phyloP scores from a whole-genome alignment of 148 eudicot genomes.

The Rhododendron simsii region DNA sequence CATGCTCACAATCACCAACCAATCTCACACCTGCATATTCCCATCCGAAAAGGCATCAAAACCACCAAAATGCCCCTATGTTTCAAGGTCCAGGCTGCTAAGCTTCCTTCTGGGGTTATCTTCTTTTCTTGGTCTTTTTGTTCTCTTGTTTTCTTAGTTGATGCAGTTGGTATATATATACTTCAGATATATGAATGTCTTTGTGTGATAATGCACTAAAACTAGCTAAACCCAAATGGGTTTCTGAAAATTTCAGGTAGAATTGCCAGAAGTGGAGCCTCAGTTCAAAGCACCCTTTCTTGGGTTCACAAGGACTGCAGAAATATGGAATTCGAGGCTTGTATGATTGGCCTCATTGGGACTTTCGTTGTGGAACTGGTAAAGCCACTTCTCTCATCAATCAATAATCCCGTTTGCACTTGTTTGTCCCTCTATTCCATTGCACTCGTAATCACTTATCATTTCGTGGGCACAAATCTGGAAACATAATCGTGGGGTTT shows the following conservation, averaged over 20 bases:
- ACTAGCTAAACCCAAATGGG: neutral
- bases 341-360: constrained; percentile 91
- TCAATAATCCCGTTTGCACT: neutral
- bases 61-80: constrained; percentile 1
- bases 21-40: neutral
- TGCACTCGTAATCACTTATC: neutral
- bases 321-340: constrained; percentile 91
- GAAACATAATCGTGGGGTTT: neutral
- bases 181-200: neutral
- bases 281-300: too few species aligned
- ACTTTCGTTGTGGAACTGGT: constrained; percentile 83
- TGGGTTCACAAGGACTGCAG: constrained; percentile 80
- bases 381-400: neutral
- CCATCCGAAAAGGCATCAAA: neutral
- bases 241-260: constrained; percentile 40
- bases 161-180: neutral
- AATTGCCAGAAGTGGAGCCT: constrained; percentile 67
- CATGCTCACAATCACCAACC: constrained; percentile 7
- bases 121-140: neutral
- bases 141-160: neutral
- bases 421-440: too few species aligned
- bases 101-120: constrained; percentile 56
- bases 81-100: constrained; percentile 54
- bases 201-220: neutral
- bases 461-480: neutral